Base-by-base conservation (phyloP, 2,329 filamentous ascomycete species). In the Geoglossum cookeanum region DNA sequence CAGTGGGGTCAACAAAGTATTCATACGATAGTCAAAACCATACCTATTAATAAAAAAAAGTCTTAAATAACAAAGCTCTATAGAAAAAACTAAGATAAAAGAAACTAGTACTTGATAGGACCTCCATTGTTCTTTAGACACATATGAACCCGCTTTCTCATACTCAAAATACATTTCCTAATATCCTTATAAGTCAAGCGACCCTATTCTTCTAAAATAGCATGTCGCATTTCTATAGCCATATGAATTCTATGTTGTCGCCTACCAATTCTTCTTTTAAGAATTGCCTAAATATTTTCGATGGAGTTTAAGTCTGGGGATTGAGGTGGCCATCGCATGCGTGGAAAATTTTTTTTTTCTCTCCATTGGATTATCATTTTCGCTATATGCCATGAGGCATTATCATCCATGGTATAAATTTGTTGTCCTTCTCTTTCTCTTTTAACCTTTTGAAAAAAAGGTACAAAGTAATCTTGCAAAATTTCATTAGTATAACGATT, bases 231-330 rank as follows among this genome's bases (percentile, higher is more conserved):
- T 11, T 45, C 42, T 11, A 4, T 9, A 45, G 22, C 22, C 17
- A 15, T 51, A 7, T 32, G 30, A 51, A 51, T 51, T 51, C 27
- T 51, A 32, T 51, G 15, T 29, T n/a, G 30, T 32, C 27, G n/a
- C 30, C 27, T n/a, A 51, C 44, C 53, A 13, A 57, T 42, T 47
- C 45, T 57, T 57, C 45, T 27, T 22, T 48, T 57, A 15, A 57
- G 45, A 42, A 58, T 58, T 7, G 29, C 56, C 44, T 55, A 58
- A 22, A 56, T n/a, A 32, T 37, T 55, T 27, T 58, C 55, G 7
- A 58, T 57, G 37, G 44, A 42, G 33, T 58, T 58, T 15, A 57
- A 42, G 33, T 58, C 42, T 54, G 42, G 53, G 11, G 53, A 58
- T 47, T 58, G 57, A 5, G 54, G 37, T 9, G 55, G 57, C 48